Conservation (phyloP, 176 grass and related monocot genomes). For the sorghum (Sorghum bicolor) region Sorghum_bicolor_NCBIv3 NC_012875.2:46580001-46580500, state of each 20-base stretch:
- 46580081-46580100: background rate
- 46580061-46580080: background rate
- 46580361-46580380: background rate
- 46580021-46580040: background rate
- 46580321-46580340: background rate
- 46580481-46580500: background rate
- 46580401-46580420: background rate
- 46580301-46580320: background rate
- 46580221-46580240: background rate
- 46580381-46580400: background rate
- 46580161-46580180: background rate
- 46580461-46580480: conserved; percentile 29
- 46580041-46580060: background rate
- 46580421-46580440: conserved; percentile 1
- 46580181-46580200: background rate
- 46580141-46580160: background rate
- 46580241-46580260: background rate
- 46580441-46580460: background rate
- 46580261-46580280: background rate
- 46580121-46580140: background rate
- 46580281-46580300: background rate
- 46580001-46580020: background rate
- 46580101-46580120: background rate
- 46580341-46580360: background rate
- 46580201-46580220: background rate